Evolutionary conservation across 805 yeast genomes (phyloP).

Genomic region (Teunomyces kruisii): DNA sequence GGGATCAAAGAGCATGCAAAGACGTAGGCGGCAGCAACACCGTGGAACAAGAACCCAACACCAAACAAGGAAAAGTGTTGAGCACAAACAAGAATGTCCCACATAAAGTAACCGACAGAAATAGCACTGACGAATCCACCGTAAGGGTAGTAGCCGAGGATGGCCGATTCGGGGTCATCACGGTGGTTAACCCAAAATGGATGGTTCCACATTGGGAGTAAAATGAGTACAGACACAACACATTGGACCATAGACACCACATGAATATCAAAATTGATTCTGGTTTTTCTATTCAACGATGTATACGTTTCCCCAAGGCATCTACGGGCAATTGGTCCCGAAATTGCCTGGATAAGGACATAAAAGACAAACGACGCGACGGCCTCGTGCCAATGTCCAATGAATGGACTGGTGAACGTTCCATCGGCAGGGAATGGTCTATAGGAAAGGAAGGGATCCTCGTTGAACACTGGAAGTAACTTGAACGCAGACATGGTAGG

Average conservation of each 20-base stretch:
- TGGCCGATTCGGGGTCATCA: slow-evolving; percentile 41
- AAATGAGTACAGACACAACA: slow-evolving; percentile 54
- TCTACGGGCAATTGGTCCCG: slow-evolving; percentile 50
- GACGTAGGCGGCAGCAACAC: slow-evolving; percentile 74
- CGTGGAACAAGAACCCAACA: slow-evolving; percentile 78
- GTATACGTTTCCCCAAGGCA: slow-evolving; percentile 59
- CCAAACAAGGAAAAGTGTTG: slow-evolving; percentile 71
- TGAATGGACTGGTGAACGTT: slow-evolving; percentile 39
- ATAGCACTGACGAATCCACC: slow-evolving; percentile 71
- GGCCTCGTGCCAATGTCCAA: slow-evolving; percentile 77
- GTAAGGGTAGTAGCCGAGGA: slow-evolving; percentile 72
- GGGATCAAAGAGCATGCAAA: slow-evolving; percentile 66
- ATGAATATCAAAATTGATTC: slow-evolving; percentile 84
- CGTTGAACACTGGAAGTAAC: slow-evolving; percentile 23
- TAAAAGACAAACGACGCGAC: slow-evolving; percentile 60
- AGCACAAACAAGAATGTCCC: slow-evolving; percentile 81
- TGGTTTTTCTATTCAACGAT: slow-evolving; percentile 42
- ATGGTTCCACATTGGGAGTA: slow-evolving; percentile 67
- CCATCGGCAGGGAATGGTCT: slow-evolving; percentile 45
- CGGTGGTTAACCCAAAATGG: slow-evolving; percentile 38
- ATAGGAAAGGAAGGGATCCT: slow-evolving; percentile 45
- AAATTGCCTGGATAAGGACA: slow-evolving; percentile 48
- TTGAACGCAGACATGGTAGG: neutral
- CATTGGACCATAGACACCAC: slow-evolving; percentile 87
- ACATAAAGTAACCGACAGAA: slow-evolving; percentile 82